A percentile compares a stretch with the other conserved stretches of the same genome.
These are phyloP conservation scores for Dipteronia dyeriana DNA, from an alignment of 345 rosid species.

Conservation along the genomic window DNA sequence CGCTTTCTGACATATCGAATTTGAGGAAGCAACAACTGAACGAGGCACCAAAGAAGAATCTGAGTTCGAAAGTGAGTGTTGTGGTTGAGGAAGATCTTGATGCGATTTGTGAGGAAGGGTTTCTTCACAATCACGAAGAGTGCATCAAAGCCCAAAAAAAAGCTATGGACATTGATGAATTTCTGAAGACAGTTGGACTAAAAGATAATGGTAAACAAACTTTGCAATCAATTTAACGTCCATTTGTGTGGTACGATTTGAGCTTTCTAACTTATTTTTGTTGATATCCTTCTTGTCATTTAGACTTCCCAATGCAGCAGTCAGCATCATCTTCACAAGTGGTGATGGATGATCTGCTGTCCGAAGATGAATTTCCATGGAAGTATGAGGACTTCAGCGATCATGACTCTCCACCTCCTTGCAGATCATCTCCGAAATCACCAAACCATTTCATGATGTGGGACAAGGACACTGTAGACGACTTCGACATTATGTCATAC, in stretches of 20 bases:
- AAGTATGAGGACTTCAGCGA: too few relatives aligned
- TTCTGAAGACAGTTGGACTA: slow-evolving; percentile 46
- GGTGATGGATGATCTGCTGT: too few relatives aligned
- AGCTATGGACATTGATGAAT: slow-evolving; percentile 35
- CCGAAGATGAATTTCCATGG: too few relatives aligned
- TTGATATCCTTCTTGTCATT: background rate
- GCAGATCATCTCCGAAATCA: too few relatives aligned
- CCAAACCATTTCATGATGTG: too few relatives aligned
- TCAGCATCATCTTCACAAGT: too few relatives aligned
- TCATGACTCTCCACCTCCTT: too few relatives aligned
- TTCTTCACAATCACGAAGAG: slow-evolving; percentile 54
- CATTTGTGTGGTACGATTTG: background rate
- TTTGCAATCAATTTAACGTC: background rate
- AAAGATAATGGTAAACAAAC: slow-evolving; percentile 25
- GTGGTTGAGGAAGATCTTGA: slow-evolving; percentile 31
- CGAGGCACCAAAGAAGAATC: slow-evolving; percentile 40
- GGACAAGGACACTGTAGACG: too few relatives aligned
- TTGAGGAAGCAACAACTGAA: slow-evolving; percentile 33
- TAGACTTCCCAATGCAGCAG: too few relatives aligned
- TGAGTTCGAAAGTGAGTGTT: slow-evolving; percentile 24
- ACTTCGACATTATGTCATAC: too few relatives aligned
- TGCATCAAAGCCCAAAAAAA: slow-evolving; percentile 46
- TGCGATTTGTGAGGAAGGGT: slow-evolving; percentile 37
- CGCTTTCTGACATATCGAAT: slow-evolving; percentile 62
- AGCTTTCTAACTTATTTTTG: background rate